phyloP scores from a whole-genome alignment of 2,329 filamentous ascomycete species.

The Diplodia seriata region DNA sequence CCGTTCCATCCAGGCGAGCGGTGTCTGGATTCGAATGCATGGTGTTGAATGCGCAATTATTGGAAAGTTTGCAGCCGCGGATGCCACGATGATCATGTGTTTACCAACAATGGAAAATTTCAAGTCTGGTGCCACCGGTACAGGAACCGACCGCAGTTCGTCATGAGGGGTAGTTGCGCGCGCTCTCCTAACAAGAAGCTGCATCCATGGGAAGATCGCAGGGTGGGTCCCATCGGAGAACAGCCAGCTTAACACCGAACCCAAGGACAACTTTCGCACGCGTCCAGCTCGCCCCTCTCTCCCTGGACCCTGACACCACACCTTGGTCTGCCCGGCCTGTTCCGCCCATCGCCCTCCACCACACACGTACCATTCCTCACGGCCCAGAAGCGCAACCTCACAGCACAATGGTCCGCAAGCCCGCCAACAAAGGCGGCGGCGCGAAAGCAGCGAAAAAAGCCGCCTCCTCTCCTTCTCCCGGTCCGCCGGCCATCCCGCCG shows the following conservation, averaged over 20 bases:
- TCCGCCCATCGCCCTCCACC: background rate
- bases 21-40: constrained; percentile 26
- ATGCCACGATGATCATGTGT: background rate
- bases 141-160: background rate
- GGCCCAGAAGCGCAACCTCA: background rate
- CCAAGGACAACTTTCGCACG: constrained; percentile 19
- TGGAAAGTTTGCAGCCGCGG: background rate
- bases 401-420: constrained; percentile 27
- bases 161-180: background rate
- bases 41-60: constrained; percentile 20
- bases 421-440: constrained; percentile 21
- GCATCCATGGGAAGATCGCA: constrained; percentile 12
- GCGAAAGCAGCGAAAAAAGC: background rate
- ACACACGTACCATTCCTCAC: background rate
- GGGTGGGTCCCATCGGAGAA: constrained; percentile 12
- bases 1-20: constrained; percentile 11
- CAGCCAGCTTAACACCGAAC: constrained; percentile 24
- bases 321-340: background rate
- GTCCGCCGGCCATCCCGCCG: constrained; percentile 51
- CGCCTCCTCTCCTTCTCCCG: background rate
- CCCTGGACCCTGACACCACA: background rate
- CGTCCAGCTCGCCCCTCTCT: constrained; percentile 3
- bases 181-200: background rate
- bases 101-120: background rate
- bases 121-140: background rate